Evolutionary conservation across 345 rosid species (phyloP).

Genomic region (Boechera retrofracta): DNA sequence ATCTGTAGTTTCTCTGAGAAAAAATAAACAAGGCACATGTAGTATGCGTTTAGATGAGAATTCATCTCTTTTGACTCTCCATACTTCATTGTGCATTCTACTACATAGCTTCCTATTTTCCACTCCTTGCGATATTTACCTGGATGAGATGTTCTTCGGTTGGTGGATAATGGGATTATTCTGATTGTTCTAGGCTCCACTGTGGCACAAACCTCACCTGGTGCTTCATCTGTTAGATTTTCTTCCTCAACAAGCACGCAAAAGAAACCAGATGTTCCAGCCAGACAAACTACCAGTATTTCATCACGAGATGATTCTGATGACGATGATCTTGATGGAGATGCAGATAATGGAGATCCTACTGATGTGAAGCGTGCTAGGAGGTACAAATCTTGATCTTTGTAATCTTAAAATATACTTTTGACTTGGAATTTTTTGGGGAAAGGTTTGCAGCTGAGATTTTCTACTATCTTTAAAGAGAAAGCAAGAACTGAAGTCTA

Average conservation of each 20-base stretch:
- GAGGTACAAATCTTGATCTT: slow-evolving; percentile 52
- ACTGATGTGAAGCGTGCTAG: slow-evolving; percentile 70
- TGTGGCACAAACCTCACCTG: slow-evolving; percentile 40
- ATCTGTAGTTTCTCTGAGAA: slow-evolving; percentile 1
- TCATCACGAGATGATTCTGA: slow-evolving; percentile 94
- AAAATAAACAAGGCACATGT: not conserved
- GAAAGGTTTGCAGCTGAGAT: slow-evolving; percentile 8
- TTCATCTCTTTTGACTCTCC: not conserved
- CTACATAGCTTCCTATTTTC: too few species aligned
- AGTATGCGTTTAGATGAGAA: slow-evolving; percentile 10
- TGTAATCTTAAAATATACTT: not conserved
- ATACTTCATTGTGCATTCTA: not conserved
- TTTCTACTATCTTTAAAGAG: not conserved
- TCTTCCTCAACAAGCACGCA: slow-evolving; percentile 48
- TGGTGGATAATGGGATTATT: slow-evolving; percentile 15
- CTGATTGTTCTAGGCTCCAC: slow-evolving; percentile 27
- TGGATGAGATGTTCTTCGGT: slow-evolving; percentile 18
- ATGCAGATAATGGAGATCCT: slow-evolving; percentile 64
- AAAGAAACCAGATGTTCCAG: slow-evolving; percentile 55
- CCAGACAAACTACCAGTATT: slow-evolving; percentile 77
- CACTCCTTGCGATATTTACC: not conserved
- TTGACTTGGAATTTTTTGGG: not conserved
- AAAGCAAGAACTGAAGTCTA: not conserved
- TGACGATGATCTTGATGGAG: slow-evolving; percentile 89
- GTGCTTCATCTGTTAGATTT: slow-evolving; percentile 37